Conservation (phyloP, 1,284 basidiomycete genomes). For the Coniferiporia weirii region DNA sequence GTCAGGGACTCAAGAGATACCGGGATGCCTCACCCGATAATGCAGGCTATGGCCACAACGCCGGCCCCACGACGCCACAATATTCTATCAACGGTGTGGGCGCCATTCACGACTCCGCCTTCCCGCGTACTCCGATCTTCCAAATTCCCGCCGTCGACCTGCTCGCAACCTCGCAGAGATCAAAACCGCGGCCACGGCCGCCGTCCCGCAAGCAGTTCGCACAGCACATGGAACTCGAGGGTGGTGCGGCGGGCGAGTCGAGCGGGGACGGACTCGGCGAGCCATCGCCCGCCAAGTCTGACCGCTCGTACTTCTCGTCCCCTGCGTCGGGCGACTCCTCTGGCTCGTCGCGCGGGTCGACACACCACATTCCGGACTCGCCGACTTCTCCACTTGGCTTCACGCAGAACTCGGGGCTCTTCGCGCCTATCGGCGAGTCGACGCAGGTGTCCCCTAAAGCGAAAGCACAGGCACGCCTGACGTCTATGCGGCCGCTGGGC, state of each 20-base stretch:
- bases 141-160: constrained; percentile 30
- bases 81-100: constrained; percentile 9
- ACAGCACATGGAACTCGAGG: constrained; percentile 4
- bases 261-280: constrained; percentile 3
- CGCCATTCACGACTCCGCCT: constrained; percentile 1
- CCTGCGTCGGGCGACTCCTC: constrained; percentile 34
- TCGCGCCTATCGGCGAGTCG: constrained; percentile 37
- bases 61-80: constrained; percentile 11
- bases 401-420: constrained; percentile 31
- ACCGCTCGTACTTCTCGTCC: constrained; percentile 36
- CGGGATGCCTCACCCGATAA: constrained; percentile 15
- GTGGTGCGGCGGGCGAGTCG: not conserved
- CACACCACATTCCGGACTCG: constrained; percentile 28
- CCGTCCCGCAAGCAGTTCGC: constrained; percentile 27
- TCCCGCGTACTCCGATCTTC: constrained; percentile 25
- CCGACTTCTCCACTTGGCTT: constrained; percentile 35
- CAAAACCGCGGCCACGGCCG: constrained; percentile 30
- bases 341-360: constrained; percentile 24
- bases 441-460: constrained; percentile 29
- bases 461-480: too few species aligned
- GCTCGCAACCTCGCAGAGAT: constrained; percentile 32
- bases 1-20: constrained; percentile 23
- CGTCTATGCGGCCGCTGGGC: constrained; percentile 17
- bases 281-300: constrained; percentile 31
- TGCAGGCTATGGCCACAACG: not conserved